Conservation (phyloP, 768 basidiomycete genomes). For the Xerocomellus chrysenteron region DNA sequence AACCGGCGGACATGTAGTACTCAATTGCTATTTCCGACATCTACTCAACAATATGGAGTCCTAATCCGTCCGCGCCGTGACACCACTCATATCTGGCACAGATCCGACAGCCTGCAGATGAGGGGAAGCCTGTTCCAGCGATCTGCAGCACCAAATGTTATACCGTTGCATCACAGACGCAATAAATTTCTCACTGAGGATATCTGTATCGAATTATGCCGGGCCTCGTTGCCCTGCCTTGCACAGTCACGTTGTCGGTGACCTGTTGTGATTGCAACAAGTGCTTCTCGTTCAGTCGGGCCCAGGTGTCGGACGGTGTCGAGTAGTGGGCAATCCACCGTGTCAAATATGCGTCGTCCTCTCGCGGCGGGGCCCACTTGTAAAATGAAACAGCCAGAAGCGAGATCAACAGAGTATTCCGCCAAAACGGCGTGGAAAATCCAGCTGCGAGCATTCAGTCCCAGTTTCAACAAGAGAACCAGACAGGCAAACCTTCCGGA, state of each 20-base stretch:
- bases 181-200: constrained; percentile 60
- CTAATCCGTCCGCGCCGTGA: constrained; percentile 35
- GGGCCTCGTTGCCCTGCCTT: constrained; percentile 44
- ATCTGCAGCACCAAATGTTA: constrained; percentile 35
- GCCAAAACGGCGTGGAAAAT: constrained; percentile 68
- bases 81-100: constrained; percentile 34
- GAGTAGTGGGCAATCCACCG: constrained; percentile 62
- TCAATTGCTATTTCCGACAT: not conserved
- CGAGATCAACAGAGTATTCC: constrained; percentile 54
- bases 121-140: constrained; percentile 58
- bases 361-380: constrained; percentile 65
- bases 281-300: constrained; percentile 55
- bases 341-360: constrained; percentile 62
- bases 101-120: constrained; percentile 60
- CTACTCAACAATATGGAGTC: not conserved
- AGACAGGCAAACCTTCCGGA: constrained; percentile 54
- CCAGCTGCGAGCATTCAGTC: constrained; percentile 34
- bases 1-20: not conserved
- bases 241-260: constrained; percentile 39
- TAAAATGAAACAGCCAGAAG: constrained; percentile 54
- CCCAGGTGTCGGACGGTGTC: constrained; percentile 55
- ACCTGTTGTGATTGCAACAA: constrained; percentile 43
- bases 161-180: not conserved
- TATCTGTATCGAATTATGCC: constrained; percentile 62
- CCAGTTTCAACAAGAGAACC: not conserved